Evolutionary conservation across 169 alveolate species (phyloP).

Genomic region (Eimeria maxima): DNA sequence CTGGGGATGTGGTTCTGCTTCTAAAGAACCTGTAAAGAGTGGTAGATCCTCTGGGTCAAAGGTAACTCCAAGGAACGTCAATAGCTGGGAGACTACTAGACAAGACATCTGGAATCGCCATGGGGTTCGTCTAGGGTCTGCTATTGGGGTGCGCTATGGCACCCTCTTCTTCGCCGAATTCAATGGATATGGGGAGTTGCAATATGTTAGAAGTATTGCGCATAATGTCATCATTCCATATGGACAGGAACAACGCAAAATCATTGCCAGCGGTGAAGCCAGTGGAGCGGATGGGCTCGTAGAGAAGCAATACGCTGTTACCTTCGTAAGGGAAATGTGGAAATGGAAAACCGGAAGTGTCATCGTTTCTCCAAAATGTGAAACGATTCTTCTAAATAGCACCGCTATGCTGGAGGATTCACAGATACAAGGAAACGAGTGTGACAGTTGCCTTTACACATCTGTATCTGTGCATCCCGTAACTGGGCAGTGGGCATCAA

Average conservation of each 20-base stretch:
- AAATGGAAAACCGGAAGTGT: neutral
- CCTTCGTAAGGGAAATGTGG: constrained; percentile 51
- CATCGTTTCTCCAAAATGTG: constrained; percentile 33
- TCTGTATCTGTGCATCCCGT: constrained; percentile 18
- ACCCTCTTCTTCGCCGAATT: constrained; percentile 25
- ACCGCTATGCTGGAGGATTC: neutral
- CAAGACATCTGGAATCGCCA: constrained; percentile 51
- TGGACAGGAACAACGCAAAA: constrained; percentile 37
- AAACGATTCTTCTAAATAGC: constrained; percentile 41
- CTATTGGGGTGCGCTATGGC: constrained; percentile 54
- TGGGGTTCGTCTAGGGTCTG: constrained; percentile 50
- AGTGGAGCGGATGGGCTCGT: neutral
- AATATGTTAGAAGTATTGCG: neutral
- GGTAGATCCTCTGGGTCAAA: neutral
- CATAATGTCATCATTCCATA: neutral
- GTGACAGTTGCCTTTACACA: constrained; percentile 60
- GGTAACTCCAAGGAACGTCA: neutral
- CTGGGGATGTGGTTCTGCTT: constrained; percentile 61
- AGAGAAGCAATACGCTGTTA: constrained; percentile 32
- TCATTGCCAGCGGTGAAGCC: constrained; percentile 26
- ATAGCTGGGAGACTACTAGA: constrained; percentile 38
- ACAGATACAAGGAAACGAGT: neutral
- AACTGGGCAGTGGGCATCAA: constrained; percentile 35
- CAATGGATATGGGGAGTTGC: constrained; percentile 13
- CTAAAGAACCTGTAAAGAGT: neutral